These are phyloP conservation scores for Pleurotus salmoneostramineus DNA, from an alignment of 768 basidiomycete genomes.

Conservation along the genomic window DNA sequence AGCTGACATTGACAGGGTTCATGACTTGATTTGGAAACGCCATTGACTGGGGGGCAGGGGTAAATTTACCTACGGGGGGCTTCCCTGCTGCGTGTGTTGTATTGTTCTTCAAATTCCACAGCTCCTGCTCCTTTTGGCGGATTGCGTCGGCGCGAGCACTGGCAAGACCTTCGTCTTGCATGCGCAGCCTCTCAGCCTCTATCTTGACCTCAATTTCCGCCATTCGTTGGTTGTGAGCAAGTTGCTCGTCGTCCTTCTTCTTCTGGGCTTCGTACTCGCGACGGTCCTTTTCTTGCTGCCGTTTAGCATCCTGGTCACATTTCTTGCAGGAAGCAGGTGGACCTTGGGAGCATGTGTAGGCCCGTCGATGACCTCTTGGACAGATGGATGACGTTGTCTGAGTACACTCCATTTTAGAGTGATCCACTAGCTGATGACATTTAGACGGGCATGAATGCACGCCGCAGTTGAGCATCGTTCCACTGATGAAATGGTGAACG, in stretches of 20 bases:
- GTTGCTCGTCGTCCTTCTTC: conserved; percentile 40
- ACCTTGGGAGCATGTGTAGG: conserved; percentile 39
- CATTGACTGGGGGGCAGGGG: no score
- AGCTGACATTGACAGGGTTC: neutral
- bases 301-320: conserved; percentile 44
- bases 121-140: conserved; percentile 40
- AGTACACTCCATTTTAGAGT: conserved; percentile 51
- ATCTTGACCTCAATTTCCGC: conserved; percentile 35
- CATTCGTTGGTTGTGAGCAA: conserved; percentile 36
- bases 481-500: conserved; percentile 33
- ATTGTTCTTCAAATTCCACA: conserved; percentile 26
- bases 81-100: neutral
- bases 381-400: conserved; percentile 35
- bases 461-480: conserved; percentile 42
- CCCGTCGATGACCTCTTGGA: conserved; percentile 35
- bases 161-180: conserved; percentile 32
- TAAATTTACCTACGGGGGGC: no score
- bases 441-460: conserved; percentile 53
- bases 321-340: conserved; percentile 32
- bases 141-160: conserved; percentile 30
- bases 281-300: conserved; percentile 16
- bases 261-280: conserved; percentile 38
- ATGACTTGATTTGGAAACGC: neutral
- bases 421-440: conserved; percentile 54
- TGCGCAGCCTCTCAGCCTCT: conserved; percentile 33